phyloP scores from a whole-genome alignment of 1,139 yeast species.

The Geotrichum phurueaensis region DNA sequence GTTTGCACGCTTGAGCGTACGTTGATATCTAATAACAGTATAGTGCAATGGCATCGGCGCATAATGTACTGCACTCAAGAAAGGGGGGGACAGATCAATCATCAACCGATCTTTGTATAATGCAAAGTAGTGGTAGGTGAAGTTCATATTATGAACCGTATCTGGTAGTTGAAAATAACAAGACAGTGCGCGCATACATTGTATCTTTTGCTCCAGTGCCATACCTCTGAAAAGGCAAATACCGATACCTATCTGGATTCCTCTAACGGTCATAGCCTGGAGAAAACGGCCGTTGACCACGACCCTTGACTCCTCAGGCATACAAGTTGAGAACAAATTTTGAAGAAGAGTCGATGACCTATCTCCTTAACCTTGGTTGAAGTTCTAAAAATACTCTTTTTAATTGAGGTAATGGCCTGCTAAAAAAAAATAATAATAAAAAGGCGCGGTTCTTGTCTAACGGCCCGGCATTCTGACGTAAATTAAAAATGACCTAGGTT shows the following conservation, averaged over 20 bases:
- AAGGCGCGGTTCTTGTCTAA: too few species aligned
- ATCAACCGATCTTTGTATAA: neutral
- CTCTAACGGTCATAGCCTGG: neutral
- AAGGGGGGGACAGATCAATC: neutral
- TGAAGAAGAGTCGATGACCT: too few species aligned
- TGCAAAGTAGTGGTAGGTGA: neutral
- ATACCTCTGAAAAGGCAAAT: too few species aligned
- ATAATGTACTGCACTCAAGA: neutral
- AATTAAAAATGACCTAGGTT: too few species aligned
- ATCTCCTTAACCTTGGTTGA: too few species aligned
- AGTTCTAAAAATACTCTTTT: too few species aligned
- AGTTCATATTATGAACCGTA: neutral
- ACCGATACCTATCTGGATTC: neutral
- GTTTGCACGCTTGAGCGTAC: neutral
- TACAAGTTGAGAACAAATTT: too few species aligned
- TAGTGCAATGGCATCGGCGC: neutral
- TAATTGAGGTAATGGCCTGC: too few species aligned
- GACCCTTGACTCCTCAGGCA: too few species aligned
- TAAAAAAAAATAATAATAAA: too few species aligned
- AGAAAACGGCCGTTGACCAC: neutral
- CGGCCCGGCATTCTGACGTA: too few species aligned
- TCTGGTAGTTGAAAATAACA: neutral
- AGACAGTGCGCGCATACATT: neutral
- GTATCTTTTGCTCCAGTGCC: neutral
- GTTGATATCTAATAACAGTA: neutral